Evolutionary conservation across 202 grass and related monocot genomes (phyloP).

Genomic region (Zizania palustris): DNA sequence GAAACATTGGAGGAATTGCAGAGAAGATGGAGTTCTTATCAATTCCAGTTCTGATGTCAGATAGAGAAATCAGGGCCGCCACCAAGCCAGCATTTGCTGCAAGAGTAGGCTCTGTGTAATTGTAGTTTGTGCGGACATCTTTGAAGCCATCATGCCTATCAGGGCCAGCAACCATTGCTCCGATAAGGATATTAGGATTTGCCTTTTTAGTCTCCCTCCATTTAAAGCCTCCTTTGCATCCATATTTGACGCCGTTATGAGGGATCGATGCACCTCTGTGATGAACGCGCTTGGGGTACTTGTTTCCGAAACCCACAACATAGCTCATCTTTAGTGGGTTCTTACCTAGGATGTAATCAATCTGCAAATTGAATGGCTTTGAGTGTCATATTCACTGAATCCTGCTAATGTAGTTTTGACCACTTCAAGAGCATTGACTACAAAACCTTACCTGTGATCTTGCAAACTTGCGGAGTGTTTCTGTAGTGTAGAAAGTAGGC

Average conservation of each 20-base stretch:
- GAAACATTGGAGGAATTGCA: constrained; percentile 85
- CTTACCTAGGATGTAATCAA: constrained; percentile 86
- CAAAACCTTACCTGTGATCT: constrained; percentile 61
- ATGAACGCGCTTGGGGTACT: constrained; percentile 78
- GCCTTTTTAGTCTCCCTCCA: constrained; percentile 78
- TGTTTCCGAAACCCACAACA: constrained; percentile 74
- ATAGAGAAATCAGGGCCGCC: constrained; percentile 73
- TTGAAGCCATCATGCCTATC: constrained; percentile 88
- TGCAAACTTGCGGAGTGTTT: constrained; percentile 84
- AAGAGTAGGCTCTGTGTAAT: constrained; percentile 84
- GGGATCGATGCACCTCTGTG: constrained; percentile 91
- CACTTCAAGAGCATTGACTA: constrained; percentile 26
- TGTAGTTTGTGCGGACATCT: constrained; percentile 86
- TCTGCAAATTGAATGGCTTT: constrained; percentile 53
- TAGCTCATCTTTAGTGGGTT: constrained; percentile 87
- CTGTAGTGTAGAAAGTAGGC: constrained; percentile 81
- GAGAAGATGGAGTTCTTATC: constrained; percentile 92
- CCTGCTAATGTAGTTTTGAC: neutral
- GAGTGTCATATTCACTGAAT: constrained; percentile 26
- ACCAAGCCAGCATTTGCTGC: constrained; percentile 88
- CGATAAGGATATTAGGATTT: constrained; percentile 78
- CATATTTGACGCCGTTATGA: constrained; percentile 85
- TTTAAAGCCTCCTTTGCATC: constrained; percentile 92
- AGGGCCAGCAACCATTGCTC: constrained; percentile 87
- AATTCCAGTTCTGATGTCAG: constrained; percentile 51